These are phyloP conservation scores for Leccinum sublutescens DNA, from an alignment of 768 basidiomycete species.

Conservation along the genomic window DNA sequence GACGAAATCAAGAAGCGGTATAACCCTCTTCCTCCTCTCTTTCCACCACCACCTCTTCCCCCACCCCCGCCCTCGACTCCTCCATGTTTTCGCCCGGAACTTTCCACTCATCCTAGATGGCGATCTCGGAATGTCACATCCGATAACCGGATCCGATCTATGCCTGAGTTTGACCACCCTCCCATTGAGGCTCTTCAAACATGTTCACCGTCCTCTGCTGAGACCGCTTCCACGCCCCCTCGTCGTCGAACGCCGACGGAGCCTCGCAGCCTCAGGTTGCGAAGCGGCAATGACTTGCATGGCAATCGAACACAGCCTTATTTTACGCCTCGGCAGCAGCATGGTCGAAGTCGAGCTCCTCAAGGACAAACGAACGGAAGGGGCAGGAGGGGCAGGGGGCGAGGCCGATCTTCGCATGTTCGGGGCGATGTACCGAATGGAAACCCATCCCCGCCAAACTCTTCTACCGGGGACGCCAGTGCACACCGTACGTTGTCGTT, in stretches of 20 bases:
- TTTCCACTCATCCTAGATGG: conserved; percentile 20
- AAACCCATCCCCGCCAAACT: neutral
- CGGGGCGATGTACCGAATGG: neutral
- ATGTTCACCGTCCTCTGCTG: conserved; percentile 9
- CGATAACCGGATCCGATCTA: neutral
- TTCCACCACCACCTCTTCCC: neutral
- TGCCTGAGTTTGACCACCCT: conserved; percentile 10
- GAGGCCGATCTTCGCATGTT: neutral
- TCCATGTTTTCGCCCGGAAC: neutral
- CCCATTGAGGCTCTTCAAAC: conserved; percentile 19
- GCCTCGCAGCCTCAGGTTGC: conserved; percentile 8
- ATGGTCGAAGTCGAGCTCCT: conserved; percentile 6
- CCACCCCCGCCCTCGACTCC: neutral
- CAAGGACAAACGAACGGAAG: conserved; percentile 3
- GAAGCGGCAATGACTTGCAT: neutral
- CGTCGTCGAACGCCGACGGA: conserved; percentile 11
- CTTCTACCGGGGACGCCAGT: neutral
- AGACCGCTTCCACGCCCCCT: neutral
- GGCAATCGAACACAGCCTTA: neutral
- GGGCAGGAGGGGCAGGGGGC: conserved; percentile 1
- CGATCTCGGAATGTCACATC: conserved; percentile 1
- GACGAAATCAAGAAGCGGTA: conserved; percentile 15
- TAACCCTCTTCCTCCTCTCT: neutral
- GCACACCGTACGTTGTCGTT: neutral
- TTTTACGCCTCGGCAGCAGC: neutral